These are phyloP conservation scores for Starmerella potacharoeniae DNA, from an alignment of 805 yeast genomes.

Conservation along the genomic window DNA sequence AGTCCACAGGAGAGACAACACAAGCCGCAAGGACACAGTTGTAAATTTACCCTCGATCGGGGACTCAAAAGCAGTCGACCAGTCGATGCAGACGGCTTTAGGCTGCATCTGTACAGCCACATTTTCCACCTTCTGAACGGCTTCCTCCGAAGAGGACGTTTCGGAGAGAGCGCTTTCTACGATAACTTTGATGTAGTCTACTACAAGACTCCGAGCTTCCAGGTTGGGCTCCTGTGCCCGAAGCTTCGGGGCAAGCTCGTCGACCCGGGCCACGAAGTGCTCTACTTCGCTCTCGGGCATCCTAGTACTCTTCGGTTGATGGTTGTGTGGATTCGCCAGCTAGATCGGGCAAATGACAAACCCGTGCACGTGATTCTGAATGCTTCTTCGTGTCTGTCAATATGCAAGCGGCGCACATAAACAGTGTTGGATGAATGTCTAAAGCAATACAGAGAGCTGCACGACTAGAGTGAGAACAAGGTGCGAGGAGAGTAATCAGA, in stretches of 20 bases:
- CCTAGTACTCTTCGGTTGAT: constrained; percentile 2
- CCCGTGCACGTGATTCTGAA: background rate
- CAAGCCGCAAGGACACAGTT: background rate
- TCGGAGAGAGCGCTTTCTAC: background rate
- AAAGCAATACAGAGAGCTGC: too few species aligned
- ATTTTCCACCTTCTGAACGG: background rate
- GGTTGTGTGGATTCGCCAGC: constrained; percentile 3
- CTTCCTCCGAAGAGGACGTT: background rate
- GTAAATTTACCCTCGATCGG: constrained; percentile 1
- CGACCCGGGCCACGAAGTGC: constrained; percentile 2
- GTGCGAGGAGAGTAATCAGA: too few species aligned
- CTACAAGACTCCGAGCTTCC: constrained; percentile 2
- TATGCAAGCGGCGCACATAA: background rate
- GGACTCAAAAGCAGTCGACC: background rate
- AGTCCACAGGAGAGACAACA: constrained; percentile 8
- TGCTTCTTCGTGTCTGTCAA: background rate
- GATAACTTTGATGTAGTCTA: background rate
- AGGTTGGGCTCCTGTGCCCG: background rate
- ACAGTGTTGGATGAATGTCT: too few species aligned
- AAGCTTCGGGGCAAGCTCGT: constrained; percentile 4
- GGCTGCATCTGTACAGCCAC: constrained; percentile 7
- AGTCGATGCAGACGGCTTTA: constrained; percentile 7
- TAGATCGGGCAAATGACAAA: constrained; percentile 2
- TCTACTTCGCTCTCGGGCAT: constrained; percentile 10
- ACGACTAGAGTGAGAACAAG: too few species aligned